Conservation (phyloP, 2,329 filamentous ascomycete genomes). For the Arthrocladium fulminans region DNA sequence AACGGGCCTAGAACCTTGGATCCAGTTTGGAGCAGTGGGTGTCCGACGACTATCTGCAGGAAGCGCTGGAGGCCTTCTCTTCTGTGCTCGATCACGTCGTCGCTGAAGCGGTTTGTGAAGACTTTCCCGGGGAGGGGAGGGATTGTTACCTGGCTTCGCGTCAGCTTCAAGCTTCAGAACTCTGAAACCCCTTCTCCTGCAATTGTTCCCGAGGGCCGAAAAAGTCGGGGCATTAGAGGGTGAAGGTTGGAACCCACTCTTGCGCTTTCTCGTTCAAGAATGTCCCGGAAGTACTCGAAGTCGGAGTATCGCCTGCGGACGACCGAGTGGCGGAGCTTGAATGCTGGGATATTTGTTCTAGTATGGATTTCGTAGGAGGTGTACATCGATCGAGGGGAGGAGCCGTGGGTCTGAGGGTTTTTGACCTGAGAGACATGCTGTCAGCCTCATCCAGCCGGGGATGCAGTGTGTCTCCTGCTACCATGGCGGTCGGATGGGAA, state of each 20-base stretch:
- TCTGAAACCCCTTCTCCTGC: too few relatives aligned
- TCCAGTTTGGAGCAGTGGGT: constrained; percentile 91
- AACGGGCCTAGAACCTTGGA: constrained; percentile 94
- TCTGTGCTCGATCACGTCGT: constrained; percentile 94
- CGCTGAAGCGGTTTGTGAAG: constrained; percentile 94
- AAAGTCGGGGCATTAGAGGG: neutral
- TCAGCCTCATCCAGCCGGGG: neutral
- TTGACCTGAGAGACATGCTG: constrained; percentile 55
- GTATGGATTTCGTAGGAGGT: constrained; percentile 98
- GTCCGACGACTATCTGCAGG: constrained; percentile 92
- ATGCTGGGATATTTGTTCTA: constrained; percentile 96
- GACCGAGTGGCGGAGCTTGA: constrained; percentile 82
- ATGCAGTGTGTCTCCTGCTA: constrained; percentile 1
- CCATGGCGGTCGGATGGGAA: neutral
- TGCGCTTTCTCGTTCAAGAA: constrained; percentile 88
- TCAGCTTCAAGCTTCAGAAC: too few relatives aligned
- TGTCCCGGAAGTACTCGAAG: constrained; percentile 98
- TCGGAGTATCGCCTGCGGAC: constrained; percentile 94
- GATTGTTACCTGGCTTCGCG: constrained; percentile 59
- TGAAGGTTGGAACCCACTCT: constrained; percentile 7
- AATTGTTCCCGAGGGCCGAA: too few relatives aligned
- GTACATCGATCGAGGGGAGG: constrained; percentile 82
- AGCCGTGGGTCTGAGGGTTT: constrained; percentile 88
- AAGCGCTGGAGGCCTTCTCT: constrained; percentile 89
- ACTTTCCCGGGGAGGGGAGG: constrained; percentile 94